Base-by-base conservation (phyloP, 805 yeast species). In the Myxozyma monticola region DNA sequence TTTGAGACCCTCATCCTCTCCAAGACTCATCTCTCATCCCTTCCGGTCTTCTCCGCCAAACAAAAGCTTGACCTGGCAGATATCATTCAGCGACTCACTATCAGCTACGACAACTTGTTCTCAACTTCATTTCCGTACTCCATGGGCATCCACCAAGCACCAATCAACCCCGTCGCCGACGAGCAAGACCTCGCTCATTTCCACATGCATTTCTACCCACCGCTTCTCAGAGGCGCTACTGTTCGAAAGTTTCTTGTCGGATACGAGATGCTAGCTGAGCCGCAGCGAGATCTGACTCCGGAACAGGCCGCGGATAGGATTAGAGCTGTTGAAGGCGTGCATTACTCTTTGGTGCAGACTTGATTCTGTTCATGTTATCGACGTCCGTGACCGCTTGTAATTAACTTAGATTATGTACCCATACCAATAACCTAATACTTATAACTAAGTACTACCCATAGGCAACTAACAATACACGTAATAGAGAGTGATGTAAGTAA, bases 101-200 rank as follows among this genome's bases (percentile, higher is more conserved):
- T 74, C 33, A 79, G 80, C 55, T 84, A 84, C 68, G 90, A 84
- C 68, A 84, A 84, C 63, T 70, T 84, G 47, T 84, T 84, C 65
- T 70, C 76, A 64, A 79, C 86, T 4, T 76, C 80, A 26, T 84
- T 85, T 72, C 90, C 90, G 1, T 85, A 84, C 67, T 83, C 88
- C 0, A 84, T 85, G 90, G 91, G 91, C 14, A 67, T 85, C 15
- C 91, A 84, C 67, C 91, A 85, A 67, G 84, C 88, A 7, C 86
- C 85, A 38, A 71, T 82, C 31, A 70, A 71, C 42, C 42, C 51
- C 20, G 36, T 24, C 6, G 44, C 34, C n/a, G 53, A 52, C n/a
- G 48, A 51, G 12, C 49, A 43, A 6, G 60, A 51, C 3, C 65
- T 76, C 15, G 69, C 70, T 56, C 80, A 79, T 71, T 79, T 85